Conservation (phyloP, 352 stramenopile species). For the Pythium coloratum region DNA sequence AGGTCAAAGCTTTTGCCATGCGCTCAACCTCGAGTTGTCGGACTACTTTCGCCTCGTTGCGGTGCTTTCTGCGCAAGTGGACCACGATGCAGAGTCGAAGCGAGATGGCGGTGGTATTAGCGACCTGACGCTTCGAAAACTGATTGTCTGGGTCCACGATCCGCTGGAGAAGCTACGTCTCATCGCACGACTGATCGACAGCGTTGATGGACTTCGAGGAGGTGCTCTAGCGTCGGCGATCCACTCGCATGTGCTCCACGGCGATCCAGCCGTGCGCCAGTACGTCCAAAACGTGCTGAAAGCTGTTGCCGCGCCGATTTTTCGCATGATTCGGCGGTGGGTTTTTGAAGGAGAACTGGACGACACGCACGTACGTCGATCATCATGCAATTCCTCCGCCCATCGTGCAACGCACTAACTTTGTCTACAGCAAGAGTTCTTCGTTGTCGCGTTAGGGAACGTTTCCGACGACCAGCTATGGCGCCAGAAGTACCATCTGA, state of each 20-base stretch:
- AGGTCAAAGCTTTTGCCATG: constrained; percentile 88
- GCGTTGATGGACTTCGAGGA: constrained; percentile 81
- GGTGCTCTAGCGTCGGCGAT: constrained; percentile 89
- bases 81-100: constrained; percentile 71
- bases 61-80: constrained; percentile 89
- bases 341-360: constrained; percentile 87
- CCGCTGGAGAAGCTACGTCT: constrained; percentile 86
- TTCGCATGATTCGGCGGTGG: constrained; percentile 89
- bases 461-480: constrained; percentile 83
- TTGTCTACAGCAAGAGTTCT: constrained; percentile 76
- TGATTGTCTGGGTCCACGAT: constrained; percentile 91
- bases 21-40: constrained; percentile 89
- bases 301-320: constrained; percentile 70
- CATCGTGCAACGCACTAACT: neutral
- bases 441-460: constrained; percentile 73
- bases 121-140: constrained; percentile 84
- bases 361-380: constrained; percentile 69
- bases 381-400: neutral
- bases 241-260: constrained; percentile 90
- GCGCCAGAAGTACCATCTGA: constrained; percentile 84
- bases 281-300: constrained; percentile 84
- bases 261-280: constrained; percentile 77
- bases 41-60: constrained; percentile 94
- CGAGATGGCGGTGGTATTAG: constrained; percentile 31
- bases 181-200: constrained; percentile 89